Evolutionary conservation across 2,329 filamentous ascomycete genomes (phyloP), one percentile per base, ranked within the genome.

Genomic region (Sordariomycetes sp.): DNA sequence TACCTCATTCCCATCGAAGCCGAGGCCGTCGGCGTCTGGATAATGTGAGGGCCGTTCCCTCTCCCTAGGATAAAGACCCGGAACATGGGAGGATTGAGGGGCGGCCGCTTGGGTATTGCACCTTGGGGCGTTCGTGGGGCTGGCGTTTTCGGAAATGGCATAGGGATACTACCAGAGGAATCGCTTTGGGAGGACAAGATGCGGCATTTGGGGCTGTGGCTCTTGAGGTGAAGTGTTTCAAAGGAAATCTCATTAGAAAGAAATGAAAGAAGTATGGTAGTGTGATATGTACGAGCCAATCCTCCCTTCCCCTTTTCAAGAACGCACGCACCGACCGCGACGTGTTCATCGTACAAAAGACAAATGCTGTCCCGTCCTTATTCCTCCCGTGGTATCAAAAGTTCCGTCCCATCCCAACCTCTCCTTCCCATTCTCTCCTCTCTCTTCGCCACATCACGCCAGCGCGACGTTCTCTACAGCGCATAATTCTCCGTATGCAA

Each of bases 401-500:
- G n/a, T 46, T 12, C 20, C n/a, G 22, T 43, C 12, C 37, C 46
- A 22, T 22, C 20, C n/a, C 18, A 50, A 50, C 6, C 20, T 6
- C 4, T 50, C 6, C 46, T 14, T 11, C 46, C 22, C 20, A 11
- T 24, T n/a, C n/a, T 24, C 16, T n/a, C 43, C 10, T 18, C 12
- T 60, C 46, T 12, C 58, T 40, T 25, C 50, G 32, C 43, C 24
- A 16, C 24, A 22, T 43, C 32, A 22, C 22, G 28, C 50, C 50
- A 32, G 35, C 50, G 24, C n/a, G 34, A 24, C n/a, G 7, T 20
- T 32, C 8, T 22, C 46, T 35, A 96, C 61, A 96, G 77, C 56
- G 91, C 89, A 74, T 96, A 97, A 70, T 97, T 97, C 77, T 97
- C 93, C 3, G 92, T 89, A 75, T 97, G 93, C 70, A 97, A 72